Evolutionary conservation across 2,329 filamentous ascomycete genomes (phyloP), one percentile per base, ranked within the genome.

Genomic region (Ceratocystis cubensis): DNA sequence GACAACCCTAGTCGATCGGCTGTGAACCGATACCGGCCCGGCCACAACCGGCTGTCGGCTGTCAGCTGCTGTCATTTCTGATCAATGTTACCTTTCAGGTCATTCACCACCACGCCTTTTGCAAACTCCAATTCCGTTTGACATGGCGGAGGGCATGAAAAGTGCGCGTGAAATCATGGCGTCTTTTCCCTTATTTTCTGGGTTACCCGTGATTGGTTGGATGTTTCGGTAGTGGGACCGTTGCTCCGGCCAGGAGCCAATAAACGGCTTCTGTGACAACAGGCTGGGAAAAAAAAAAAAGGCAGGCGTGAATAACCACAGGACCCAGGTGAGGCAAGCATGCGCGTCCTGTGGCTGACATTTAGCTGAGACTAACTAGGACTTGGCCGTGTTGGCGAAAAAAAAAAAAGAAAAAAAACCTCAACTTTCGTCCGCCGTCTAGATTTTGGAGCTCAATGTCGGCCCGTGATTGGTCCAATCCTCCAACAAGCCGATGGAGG

Each of bases 21-120:
- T 37, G n/a, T 30, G 10, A 59, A 30, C 10, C 61, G 61, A 63
- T 48, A 63, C 61, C 61, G 37, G 61, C 61, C 41, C 61, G 61
- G 61, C 61, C 30, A 25, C n/a, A 63, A 28, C 61, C 61, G 46
- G 15, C 53, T 13, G 53, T 22, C 8, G 28, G 56, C 28, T 8
- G 25, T 59, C 22, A 28, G 22, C 48, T 50, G 28, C 13, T 59
- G 28, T 1, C 56, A 33, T 17, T 13, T 8, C 25, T 17, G 25
- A 4, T 33, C 28, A 25, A 37, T 20, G 56, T 2, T 20, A 50
- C 48, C 5, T 22, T 48, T n/a, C 22, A 13, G 4, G 48, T 20
- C 25, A 33, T 37, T n/a, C n/a, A 13, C n/a, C 48, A 5, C 28
- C 3, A 59, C 28, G 56, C 15, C 56, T 20, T 37, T 59, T 37